Evolutionary conservation across 2,329 filamentous ascomycete genomes (phyloP), one percentile per base, ranked within the genome.

Genomic region (Aspergillus ruber): DNA sequence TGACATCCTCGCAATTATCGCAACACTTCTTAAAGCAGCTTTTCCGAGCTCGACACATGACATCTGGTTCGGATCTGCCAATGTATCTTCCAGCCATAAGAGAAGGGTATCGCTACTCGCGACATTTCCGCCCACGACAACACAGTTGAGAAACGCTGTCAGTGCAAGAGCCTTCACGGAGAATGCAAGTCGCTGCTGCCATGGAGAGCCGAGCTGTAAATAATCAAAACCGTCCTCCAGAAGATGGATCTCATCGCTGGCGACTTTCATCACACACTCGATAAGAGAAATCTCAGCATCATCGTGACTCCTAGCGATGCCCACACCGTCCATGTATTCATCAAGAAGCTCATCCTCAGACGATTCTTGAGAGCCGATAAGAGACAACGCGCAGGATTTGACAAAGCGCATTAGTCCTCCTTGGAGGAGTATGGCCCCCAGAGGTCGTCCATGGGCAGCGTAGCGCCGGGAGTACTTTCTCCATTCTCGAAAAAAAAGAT

Each of bases 161-260:
- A 98, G 70, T 10, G 88, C 86, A 51, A 85, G 83, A 0, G 87
- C 83, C 69, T 95, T 96, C 51, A 94, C 88, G 6, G 87, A 84
- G 59, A 87, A 90, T 4, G 90, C 88, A 46, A 97, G 78, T 50
- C 79, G 83, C 68, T 96, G 91, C 65, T 97, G 90, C 71, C 86
- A 90, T 5, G 84, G 78, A 1, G 90, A 91, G 48, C 88, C 87
- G 49, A 97, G 80, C 57, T 87, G 84, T 39, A 95, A 76, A 65
- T 95, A 97, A 67, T 97, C 93, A 1, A 89, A 85, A 50, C 88
- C 88, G 43, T 90, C 89, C 55, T 97, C 90, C 17, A 98, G 75
- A 44, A 90, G 81, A 57, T 84, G 83, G 76, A 97, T 88, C 63
- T 95, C 86, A 51, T 95, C 86, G 9, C 82, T 76, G 29, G 90